phyloP scores from a whole-genome alignment of 2,329 filamentous ascomycete species.

The Calycina herbarum region DNA sequence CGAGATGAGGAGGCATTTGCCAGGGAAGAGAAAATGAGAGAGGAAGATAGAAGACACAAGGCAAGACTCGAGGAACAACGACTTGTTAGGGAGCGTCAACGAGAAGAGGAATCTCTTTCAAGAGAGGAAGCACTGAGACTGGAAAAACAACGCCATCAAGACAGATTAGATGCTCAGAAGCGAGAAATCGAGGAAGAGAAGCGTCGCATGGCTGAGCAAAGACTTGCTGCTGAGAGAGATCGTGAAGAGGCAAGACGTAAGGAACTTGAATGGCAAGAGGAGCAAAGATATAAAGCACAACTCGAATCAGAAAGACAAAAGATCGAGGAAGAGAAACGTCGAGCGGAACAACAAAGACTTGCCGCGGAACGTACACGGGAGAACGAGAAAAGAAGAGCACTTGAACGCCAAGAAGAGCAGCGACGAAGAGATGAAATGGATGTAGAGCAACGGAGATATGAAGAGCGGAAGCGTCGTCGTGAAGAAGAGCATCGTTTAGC shows the following conservation, averaged over 20 bases:
- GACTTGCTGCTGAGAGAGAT: background rate
- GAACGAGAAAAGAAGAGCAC: background rate
- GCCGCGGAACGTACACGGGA: background rate
- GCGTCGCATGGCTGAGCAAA: background rate
- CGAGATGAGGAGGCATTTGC: background rate
- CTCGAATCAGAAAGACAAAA: background rate
- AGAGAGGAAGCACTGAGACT: background rate
- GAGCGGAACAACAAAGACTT: background rate
- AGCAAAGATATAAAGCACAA: background rate
- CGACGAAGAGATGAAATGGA: constrained; percentile 2
- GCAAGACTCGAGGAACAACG: background rate
- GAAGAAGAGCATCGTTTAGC: constrained; percentile 2
- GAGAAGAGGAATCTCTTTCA: background rate
- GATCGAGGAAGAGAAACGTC: background rate
- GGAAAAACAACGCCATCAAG: background rate
- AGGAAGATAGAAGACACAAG: constrained; percentile 4
- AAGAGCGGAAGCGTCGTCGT: background rate
- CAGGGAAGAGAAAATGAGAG: background rate
- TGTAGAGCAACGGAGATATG: background rate
- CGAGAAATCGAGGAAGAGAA: constrained; percentile 2
- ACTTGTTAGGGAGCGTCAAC: background rate
- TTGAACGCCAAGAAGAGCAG: background rate
- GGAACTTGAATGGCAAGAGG: constrained; percentile 1
- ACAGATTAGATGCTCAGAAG: background rate
- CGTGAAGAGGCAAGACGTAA: background rate